Evolutionary conservation across 2,329 filamentous ascomycete genomes (phyloP).

Genomic region (Xylariaceae sp.): DNA sequence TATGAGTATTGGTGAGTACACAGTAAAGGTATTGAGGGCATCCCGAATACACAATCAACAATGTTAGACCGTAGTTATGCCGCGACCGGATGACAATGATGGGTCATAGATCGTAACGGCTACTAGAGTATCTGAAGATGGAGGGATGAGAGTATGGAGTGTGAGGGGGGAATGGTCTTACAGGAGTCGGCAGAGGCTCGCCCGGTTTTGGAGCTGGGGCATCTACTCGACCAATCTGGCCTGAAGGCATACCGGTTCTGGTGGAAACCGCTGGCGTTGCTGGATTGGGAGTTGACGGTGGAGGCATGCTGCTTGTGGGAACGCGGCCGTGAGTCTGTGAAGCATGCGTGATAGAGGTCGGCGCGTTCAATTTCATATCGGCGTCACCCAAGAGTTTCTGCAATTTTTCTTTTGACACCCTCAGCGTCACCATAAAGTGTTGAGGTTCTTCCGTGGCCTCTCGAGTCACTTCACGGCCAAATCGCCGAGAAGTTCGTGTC

Average conservation of each 20-base stretch:
- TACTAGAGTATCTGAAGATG: constrained; percentile 31
- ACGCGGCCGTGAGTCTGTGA: constrained; percentile 45
- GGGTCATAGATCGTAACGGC: constrained; percentile 30
- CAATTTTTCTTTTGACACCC: constrained; percentile 66
- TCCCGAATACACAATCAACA: constrained; percentile 7
- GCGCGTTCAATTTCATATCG: constrained; percentile 37
- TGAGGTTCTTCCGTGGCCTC: constrained; percentile 75
- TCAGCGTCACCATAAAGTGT: constrained; percentile 69
- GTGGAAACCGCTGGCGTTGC: constrained; percentile 22
- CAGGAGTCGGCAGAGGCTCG: constrained; percentile 51
- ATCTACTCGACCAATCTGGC: constrained; percentile 62
- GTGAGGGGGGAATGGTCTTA: constrained; percentile 43
- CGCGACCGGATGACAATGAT: constrained; percentile 15
- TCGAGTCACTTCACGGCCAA: constrained; percentile 56
- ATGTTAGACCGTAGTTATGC: constrained; percentile 12
- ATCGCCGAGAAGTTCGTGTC: constrained; percentile 59
- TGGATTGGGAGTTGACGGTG: constrained; percentile 32
- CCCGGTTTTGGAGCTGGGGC: constrained; percentile 58
- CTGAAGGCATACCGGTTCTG: constrained; percentile 37
- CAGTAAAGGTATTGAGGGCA: constrained; percentile 7
- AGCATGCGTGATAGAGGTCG: constrained; percentile 39
- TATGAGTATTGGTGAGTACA: constrained; percentile 37
- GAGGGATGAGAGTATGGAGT: constrained; percentile 20
- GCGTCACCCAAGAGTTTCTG: constrained; percentile 58
- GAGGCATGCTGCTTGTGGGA: constrained; percentile 34